A percentile compares a stretch with the other conserved stretches of the same genome.
phyloP scores from a whole-genome alignment of 202 grass and related monocot genomes.

The Brachypodium distachyon region DNA sequence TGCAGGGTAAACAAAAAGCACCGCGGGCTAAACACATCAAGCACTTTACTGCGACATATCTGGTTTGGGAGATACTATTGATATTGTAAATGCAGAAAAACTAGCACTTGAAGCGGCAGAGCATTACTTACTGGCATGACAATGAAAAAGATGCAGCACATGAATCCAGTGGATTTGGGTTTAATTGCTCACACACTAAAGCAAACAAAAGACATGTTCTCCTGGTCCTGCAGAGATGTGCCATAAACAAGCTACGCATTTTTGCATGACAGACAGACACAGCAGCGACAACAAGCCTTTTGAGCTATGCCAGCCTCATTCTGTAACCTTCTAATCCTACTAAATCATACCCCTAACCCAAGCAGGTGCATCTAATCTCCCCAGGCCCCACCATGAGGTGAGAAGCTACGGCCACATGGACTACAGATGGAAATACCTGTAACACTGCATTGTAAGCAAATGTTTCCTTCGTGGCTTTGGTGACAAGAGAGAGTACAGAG shows the following conservation, averaged over 20 bases:
- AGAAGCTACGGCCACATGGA: constrained; percentile 39
- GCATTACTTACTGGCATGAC: background rate
- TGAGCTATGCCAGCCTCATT: constrained; percentile 49
- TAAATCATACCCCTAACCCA: constrained; percentile 22
- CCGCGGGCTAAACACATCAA: background rate
- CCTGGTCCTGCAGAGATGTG: constrained; percentile 21
- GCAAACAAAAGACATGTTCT: constrained; percentile 43
- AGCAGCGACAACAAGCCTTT: constrained; percentile 34
- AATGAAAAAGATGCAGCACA: background rate
- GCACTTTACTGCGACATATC: background rate
- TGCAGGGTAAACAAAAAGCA: background rate
- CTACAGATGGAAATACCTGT: constrained; percentile 60
- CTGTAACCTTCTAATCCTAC: constrained; percentile 22
- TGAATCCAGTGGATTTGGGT: background rate
- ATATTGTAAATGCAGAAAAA: background rate
- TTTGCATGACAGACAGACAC: constrained; percentile 37
- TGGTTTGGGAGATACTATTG: background rate
- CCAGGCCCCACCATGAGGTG: constrained; percentile 35
- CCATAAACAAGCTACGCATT: constrained; percentile 28
- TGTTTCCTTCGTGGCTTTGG: constrained; percentile 32
- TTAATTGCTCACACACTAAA: constrained; percentile 5
- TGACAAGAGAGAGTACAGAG: constrained; percentile 38
- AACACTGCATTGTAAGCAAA: constrained; percentile 44
- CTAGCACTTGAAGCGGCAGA: background rate
- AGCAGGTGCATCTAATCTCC: constrained; percentile 13